Evolutionary conservation across 768 basidiomycete species (phyloP), one percentile per base, ranked within the genome.

Genomic region (Saitozyma sp.): DNA sequence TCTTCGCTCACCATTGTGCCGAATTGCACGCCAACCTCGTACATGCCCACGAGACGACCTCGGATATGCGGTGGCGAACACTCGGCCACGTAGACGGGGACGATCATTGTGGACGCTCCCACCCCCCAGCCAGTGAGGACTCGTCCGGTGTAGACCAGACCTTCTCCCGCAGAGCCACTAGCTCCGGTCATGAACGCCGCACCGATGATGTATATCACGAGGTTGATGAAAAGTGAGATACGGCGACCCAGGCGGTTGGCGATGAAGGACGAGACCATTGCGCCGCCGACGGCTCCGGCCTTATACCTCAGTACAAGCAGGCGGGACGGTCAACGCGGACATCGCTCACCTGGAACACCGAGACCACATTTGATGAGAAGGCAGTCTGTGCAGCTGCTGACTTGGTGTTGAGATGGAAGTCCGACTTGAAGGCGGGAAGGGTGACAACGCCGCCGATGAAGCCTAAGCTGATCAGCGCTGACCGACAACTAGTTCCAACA

Each of bases 51-150:
- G n/a, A 75, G 65, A 16, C 67, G 55, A 0, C 74, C 74, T 54
- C 74, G 57, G 53, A 75, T 69, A 7, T 70, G 65, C 0, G 69
- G 61, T 1, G 69, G 69, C 13, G 57, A 51, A 4, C 66, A 54
- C 62, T 75, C 74, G 37, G 71, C 65, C 20, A 75, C 58, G 52
- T 69, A 71, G 41, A 68, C 52, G 13, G 72, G 72, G 14, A 67
- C 65, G 52, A 72, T 48, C 46, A 61, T 60, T 1, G 74, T 68
- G 10, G 68, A 52, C 13, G 70, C 62, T 10, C 77, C 77, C 41
- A 78, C 73, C n/a, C 61, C 65, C 16, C 71, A 58, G 39, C 75
- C 75, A n/a, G 67, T 66, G 50, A 75, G 46, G 49, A 71, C 49
- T 37, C 75, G 63, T 29, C 75, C 74, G 41, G 51, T 66, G 60